Evolutionary conservation across 805 yeast species (phyloP), one percentile per base, ranked within the genome.

Genomic region (Yamadazyma philogaea): DNA sequence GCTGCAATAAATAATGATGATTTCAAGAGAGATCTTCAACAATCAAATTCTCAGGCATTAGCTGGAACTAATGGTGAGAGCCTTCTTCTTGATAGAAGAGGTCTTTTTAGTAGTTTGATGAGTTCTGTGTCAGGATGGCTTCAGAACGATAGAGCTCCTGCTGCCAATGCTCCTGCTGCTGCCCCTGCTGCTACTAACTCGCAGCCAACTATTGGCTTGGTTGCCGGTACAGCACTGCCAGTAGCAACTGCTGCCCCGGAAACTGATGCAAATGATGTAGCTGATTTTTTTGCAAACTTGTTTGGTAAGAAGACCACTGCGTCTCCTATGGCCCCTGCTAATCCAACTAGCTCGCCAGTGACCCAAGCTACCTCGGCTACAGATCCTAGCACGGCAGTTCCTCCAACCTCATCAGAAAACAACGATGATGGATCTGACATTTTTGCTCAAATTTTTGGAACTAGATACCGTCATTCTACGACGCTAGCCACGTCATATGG

Each of bases 361-460:
- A 45, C 57, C 39, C 43, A 62, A 19, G 57, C 56, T 32, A 45
- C 59, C 31, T 55, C 64, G 26, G 66, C 56, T 40, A 19, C 37
- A 10, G 16, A n/a, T 7, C 26, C 15, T 7, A 26, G 26, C 3
- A 7, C 36, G 7, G 26, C 15, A 16, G 34, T 30, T 6, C n/a
- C 37, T 30, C 14, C 47, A 20, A n/a, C 38, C 14, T 40, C 40
- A 11, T 39, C 38, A 30, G 38, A 12, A 3, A 24, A 22, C 15
- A 10, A 5, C 2, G 37, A 18, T 2, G 40, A 36, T 24, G 40
- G 37, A 15, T 24, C 18, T 19, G 37, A 37, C 18, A 12, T 39
- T 7, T 39, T 32, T 16, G 42, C 32, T 20, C 32, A 32, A 4
- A 32, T 39, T 26, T 39, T 39, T 19, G 42, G 42, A 8, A 28